Base-by-base conservation (phyloP, 1,139 yeast species). In the Arxiozyma bovina region DNA sequence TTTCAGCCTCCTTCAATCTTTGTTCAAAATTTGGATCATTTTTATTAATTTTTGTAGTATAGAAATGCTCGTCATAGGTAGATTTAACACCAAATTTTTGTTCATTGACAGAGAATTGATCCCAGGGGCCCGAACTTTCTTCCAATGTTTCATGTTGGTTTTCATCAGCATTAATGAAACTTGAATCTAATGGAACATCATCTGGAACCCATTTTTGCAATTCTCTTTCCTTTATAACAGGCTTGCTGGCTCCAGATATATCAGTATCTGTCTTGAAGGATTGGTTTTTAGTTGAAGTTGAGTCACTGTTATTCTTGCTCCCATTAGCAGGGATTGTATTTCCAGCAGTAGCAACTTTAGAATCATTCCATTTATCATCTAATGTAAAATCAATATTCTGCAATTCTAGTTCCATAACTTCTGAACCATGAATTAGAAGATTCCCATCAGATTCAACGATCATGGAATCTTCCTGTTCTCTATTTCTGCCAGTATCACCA, bases 61-160 rank as follows among this genome's bases (percentile, higher is more conserved):
- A 93, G 61, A 86, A 76, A 67, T 85, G 84, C 70, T 93, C 99
- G 70, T 93, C 95, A 70, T 83, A 93, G 20, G 89, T 80, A 0
- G 96, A 83, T 59, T 81, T 85, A 51, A 93, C 86, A 44, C 97
- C 98, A 70, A 93, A 93, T 71, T 87, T 86, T 60, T 82, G 80
- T 69, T 88, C 85, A 70, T 94, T 93, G 20, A 82, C 95, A 54
- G 88, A 87, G 73, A 93, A 93, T 72, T 93, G 99, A 71, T 93
- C 97, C 98, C 98, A 93, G 7, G 67, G 60, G 27, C 68, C 67
- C 11, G 63, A 56, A 49, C 72, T 69, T 51, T 77, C 81, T 49
- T 78, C 85, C 48, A 83, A 73, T 53, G 79, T 70, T 34, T 70
- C 73, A 27, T 25, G 41, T 30, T 25, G 48, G 27, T 20, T 45